Evolutionary conservation across 176 grass and related monocot genomes (phyloP).

Genomic region (Hsuehochloa calcarea): DNA sequence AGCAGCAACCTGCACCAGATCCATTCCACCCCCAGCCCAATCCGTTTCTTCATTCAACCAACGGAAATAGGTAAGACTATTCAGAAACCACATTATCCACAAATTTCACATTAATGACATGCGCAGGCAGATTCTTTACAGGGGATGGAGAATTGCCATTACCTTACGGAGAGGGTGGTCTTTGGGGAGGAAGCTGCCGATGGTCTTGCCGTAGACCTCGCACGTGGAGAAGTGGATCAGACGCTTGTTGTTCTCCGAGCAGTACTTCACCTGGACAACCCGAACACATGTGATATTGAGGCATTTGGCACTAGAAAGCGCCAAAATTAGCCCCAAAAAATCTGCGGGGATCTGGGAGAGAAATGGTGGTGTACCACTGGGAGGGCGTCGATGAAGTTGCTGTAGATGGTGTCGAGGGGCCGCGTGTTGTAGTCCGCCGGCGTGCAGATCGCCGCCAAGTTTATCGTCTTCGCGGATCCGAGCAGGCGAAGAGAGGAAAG

Average conservation of each 20-base stretch:
- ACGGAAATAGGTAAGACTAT: background rate
- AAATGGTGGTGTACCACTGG: slow-evolving; percentile 56
- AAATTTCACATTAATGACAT: background rate
- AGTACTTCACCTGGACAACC: slow-evolving; percentile 76
- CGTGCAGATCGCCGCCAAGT: slow-evolving; percentile 96
- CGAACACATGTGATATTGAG: background rate
- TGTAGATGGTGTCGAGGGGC: slow-evolving; percentile 94
- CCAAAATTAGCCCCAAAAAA: background rate
- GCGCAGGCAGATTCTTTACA: background rate
- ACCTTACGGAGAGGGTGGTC: slow-evolving; percentile 94
- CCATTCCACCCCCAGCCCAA: background rate
- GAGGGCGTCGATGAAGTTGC: slow-evolving; percentile 98
- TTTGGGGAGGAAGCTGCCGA: slow-evolving; percentile 94
- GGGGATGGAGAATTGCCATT: background rate
- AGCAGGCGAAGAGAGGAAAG: background rate
- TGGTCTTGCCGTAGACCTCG: slow-evolving; percentile 96
- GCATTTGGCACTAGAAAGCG: background rate
- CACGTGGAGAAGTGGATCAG: slow-evolving; percentile 99
- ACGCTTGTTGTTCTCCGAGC: slow-evolving; percentile 94
- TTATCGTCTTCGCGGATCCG: slow-evolving; percentile 74
- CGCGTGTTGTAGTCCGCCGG: slow-evolving; percentile 97
- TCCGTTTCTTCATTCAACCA: background rate
- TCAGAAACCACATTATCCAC: background rate
- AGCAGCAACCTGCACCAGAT: slow-evolving; percentile 23
- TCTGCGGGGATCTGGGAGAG: background rate